phyloP scores from a whole-genome alignment of 2,329 filamentous ascomycete genomes.

The Venturia pyrina region DNA sequence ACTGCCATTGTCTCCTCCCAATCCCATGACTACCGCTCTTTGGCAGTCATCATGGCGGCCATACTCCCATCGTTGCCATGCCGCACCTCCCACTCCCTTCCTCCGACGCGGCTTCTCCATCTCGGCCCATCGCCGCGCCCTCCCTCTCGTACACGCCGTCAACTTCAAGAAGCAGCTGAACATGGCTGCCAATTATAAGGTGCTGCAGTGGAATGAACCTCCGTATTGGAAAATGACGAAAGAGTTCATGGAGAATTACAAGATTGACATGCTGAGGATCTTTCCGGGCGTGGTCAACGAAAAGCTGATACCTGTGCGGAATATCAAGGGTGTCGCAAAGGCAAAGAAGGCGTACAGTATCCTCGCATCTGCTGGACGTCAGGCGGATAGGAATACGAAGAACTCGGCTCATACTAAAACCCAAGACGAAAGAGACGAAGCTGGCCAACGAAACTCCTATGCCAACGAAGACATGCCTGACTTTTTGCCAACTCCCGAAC shows the following conservation, averaged over 20 bases:
- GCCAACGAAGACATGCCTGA: background rate
- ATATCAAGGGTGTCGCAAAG: background rate
- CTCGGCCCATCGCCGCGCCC: background rate
- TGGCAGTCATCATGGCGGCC: background rate
- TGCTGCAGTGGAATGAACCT: background rate
- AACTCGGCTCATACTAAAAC: too few species aligned
- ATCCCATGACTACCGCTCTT: background rate
- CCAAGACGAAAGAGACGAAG: background rate
- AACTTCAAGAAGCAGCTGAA: background rate
- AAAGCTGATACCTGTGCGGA: background rate
- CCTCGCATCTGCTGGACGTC: too few species aligned
- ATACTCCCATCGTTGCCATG: background rate
- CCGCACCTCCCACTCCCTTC: background rate
- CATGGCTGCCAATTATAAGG: background rate
- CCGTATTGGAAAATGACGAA: background rate
- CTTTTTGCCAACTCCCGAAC: background rate
- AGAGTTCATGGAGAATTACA: background rate
- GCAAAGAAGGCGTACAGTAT: background rate
- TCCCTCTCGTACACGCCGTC: constrained; percentile 1
- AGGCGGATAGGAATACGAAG: too few species aligned
- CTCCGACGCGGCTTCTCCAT: background rate
- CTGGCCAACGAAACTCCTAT: background rate
- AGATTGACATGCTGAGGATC: background rate
- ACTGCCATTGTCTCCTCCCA: background rate
- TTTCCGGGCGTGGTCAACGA: background rate